Percentiles rank a stretch among this genome's conserved stretches.
Conservation (phyloP, 768 basidiomycete species). For the Leccinum boreale region DNA sequence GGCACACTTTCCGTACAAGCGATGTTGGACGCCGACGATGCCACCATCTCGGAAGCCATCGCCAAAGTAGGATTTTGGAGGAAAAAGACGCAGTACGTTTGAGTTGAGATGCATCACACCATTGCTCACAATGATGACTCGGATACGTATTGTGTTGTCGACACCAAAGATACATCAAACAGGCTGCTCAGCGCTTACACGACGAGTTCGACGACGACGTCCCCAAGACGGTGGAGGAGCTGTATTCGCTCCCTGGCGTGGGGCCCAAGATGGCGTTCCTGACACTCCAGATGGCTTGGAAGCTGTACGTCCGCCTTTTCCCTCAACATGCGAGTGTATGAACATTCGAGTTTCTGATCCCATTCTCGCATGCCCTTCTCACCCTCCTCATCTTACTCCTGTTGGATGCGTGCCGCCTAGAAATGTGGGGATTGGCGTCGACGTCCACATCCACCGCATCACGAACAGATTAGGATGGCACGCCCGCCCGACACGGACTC, state of each 20-base stretch:
- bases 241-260: conserved; percentile 86
- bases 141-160: too few relatives aligned
- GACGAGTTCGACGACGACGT: conserved; percentile 81
- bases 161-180: conserved; percentile 61
- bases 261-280: conserved; percentile 97
- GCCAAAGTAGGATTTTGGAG: conserved; percentile 92
- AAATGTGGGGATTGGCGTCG: conserved; percentile 90
- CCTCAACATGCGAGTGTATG: neutral
- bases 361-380: too few relatives aligned
- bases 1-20: conserved; percentile 74
- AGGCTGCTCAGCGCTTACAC: conserved; percentile 62
- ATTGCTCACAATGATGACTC: neutral
- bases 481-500: conserved; percentile 72
- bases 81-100: conserved; percentile 69
- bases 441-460: conserved; percentile 94
- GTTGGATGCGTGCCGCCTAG: conserved; percentile 31
- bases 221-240: conserved; percentile 82
- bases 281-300: conserved; percentile 80
- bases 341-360: too few relatives aligned
- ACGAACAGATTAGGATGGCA: conserved; percentile 95
- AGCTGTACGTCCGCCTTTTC: conserved; percentile 48
- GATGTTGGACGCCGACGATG: conserved; percentile 58
- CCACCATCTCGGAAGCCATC: conserved; percentile 68
- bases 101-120: too few relatives aligned
- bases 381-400: too few relatives aligned